Percentiles rank a stretch among this genome's conserved stretches.
phyloP scores from a whole-genome alignment of 2,329 filamentous ascomycete genomes.

The Diaporthe longicolla region DNA sequence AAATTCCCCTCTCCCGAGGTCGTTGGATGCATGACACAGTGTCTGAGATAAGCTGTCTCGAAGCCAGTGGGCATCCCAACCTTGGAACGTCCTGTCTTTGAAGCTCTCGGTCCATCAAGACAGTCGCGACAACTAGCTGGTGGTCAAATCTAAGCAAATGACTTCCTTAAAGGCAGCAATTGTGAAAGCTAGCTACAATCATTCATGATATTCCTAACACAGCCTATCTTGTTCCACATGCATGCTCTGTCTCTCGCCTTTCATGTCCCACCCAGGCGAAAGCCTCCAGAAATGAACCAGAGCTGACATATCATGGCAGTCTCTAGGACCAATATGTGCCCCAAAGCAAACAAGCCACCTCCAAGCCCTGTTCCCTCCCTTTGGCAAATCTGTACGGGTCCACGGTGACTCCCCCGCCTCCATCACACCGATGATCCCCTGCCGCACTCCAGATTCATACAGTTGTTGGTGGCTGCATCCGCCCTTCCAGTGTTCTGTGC shows the following conservation, averaged over 20 bases:
- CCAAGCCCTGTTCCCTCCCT: neutral
- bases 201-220: too few species aligned
- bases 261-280: neutral
- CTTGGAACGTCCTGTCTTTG: too few species aligned
- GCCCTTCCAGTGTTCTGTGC: neutral
- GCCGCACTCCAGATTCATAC: neutral
- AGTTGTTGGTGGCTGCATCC: neutral
- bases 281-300: neutral
- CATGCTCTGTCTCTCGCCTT: too few species aligned
- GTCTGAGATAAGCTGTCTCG: too few species aligned
- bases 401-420: neutral
- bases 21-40: too few species aligned
- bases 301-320: neutral
- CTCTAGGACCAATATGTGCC: neutral
- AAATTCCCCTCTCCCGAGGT: neutral
- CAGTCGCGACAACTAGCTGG: too few species aligned
- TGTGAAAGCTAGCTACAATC: too few species aligned
- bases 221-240: too few species aligned
- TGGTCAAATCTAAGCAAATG: too few species aligned
- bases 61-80: too few species aligned
- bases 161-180: too few species aligned
- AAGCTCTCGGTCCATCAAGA: too few species aligned
- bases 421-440: neutral
- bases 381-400: neutral
- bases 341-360: neutral